Base-by-base conservation (phyloP, 352 stramenopile species). In the Albugo candida region DNA sequence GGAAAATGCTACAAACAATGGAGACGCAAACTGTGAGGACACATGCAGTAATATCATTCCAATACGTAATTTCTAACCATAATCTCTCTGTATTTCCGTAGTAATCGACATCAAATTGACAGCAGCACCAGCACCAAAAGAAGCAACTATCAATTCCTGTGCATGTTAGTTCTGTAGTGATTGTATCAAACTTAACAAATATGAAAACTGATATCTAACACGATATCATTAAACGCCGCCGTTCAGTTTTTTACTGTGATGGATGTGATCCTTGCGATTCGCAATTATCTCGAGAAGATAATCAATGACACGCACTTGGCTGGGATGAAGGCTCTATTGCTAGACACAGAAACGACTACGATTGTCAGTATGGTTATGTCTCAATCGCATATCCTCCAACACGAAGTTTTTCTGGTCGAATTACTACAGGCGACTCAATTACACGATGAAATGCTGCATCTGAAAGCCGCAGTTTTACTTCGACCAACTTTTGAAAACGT, bases 301-400 rank as follows among this genome's bases (percentile, higher is more conserved):
- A 79, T 89, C 49, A 66, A 63, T 47, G 71, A 86, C 58, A 63
- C 68, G 55, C 73, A 84, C 56, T 59, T 89, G 36, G 70, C 81
- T 12, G 93, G 92, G 35, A 99, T 99, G 93, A 98, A 99, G 65
- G 84, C 88, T 21, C 70, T 99, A 20, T 64, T 99, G 45, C 74
- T 98, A 41, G 93, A 99, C 63, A 70, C 69, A 4, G 73, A 89
- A 20, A 98, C 95, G 16, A 98, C 91, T 12, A 84, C 91, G 55
- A 88, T 97, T 43, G 81, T 98, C 37, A 89, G 67, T 24, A 97
- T 95, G 65, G 93, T 97, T 19, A 94, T 95, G 56, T 92, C 80
- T 14, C 93, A 97, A 68, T 95, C 84, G 36, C 85, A 98, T 58
- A 97, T 98, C 44, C 56, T 98, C 31, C 72, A 86, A 54, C 75